Evolutionary conservation across 257 asterid species (phyloP), one percentile per base, ranked within the genome.

Genomic region (Gentiana macrophylla): DNA sequence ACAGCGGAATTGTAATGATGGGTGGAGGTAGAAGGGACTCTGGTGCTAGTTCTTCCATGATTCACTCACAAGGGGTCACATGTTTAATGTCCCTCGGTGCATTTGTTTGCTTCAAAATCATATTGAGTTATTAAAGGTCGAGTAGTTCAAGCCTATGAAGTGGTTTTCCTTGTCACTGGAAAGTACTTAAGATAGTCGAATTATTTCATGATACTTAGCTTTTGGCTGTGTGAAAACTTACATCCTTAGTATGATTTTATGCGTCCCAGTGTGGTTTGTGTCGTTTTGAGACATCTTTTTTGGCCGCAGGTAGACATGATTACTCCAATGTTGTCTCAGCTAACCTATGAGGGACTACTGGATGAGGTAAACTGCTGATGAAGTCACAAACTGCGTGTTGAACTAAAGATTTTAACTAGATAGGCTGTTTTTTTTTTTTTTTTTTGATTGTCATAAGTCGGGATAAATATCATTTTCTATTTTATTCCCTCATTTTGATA

Each of bases 321-420:
- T 63, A 92, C 99, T 66, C 99, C 99, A 47, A 81, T 92, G 99
- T 85, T 95, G 70, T 60, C 97, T 4, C 97, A 92, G 52, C 65
- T 92, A 78, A 88, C 94, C 32, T 92, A 92, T 32, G 97, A 88
- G 74, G 99, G 99, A 65, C 78, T 92, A 71, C 46, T 92, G 64
- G 99, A 92, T 48, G 99, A 92, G 97, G 97, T 88, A 66, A 44
- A 8, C 7, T 32, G 56, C 45, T 57, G 7, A 35, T 34, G 6
- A 43, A 11, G 77, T 91, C 66, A 91, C 98, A 63, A 41, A 41
- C 46, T 41, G 46, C 98, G n/a, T n/a, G n/a, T n/a, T n/a, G n/a
- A n/a, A n/a, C n/a, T n/a, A n/a, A n/a, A n/a, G n/a, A n/a, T n/a
- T n/a, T n/a, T n/a, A n/a, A n/a, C n/a, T n/a, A n/a, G n/a, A n/a